Base-by-base conservation (phyloP, 2,329 filamentous ascomycete species). In the Cordyceps fumosorosea region DNA sequence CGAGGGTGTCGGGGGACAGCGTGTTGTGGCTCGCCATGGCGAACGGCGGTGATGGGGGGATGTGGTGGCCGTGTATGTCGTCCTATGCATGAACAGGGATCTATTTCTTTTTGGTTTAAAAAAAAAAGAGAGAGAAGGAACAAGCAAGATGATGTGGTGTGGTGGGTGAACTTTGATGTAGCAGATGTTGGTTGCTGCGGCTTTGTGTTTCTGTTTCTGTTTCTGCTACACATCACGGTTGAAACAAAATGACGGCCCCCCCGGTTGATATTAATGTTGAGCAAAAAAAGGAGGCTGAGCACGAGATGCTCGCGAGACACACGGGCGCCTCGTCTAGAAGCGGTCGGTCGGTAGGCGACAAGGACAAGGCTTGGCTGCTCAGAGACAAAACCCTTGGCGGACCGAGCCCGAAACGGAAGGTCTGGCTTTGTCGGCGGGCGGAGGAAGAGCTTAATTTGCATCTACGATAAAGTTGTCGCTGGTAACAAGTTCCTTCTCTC, bases 241-340 rank as follows among this genome's bases (percentile, higher is more conserved):
- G 29, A 29, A 14, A 4, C 34, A 37, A 4, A 37, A 37, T 60
- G 50, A 26, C 50, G 58, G 58, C 40, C n/a, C 37, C 12, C 26
- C 29, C 6, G 29, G 51, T 42, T 26, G 47, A 48, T 60, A 60
- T 60, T 60, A 55, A 60, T 44, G 58, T 29, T 20, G 8, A 20
- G 51, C 42, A 55, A 55, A 40, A 55, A 42, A 60, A 40, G 58
- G 58, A 60, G 58, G 50, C 58, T 60, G 58, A 60, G 58, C 58
- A 60, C 37, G 47, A 48, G 40, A 29, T 16, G 32, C 40, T 40
- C 26, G 50, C 26, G 14, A 54, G 50, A 54, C 48, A 47, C n/a
- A 14, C n/a, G 26, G 48, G 24, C 26, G 16, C 42, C 16, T 37
- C 40, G 24, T 14, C 18, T 52, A 52, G 10, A 52, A 42, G 29